phyloP scores from a whole-genome alignment of 164 flowering plant species.

The Malania oleifera region DNA sequence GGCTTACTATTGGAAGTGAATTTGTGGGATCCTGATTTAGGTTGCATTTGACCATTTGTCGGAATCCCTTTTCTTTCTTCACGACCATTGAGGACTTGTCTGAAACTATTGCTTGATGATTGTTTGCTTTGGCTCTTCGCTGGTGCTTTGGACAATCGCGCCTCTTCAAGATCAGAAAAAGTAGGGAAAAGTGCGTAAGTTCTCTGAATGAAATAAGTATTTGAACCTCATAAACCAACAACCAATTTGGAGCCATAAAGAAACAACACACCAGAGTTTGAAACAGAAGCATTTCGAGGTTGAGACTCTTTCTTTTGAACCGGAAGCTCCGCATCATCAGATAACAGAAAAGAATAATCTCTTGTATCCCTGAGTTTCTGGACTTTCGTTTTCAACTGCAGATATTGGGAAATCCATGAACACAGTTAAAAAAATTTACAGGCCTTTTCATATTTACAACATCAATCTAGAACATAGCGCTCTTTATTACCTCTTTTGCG shows the following conservation, averaged over 20 bases:
- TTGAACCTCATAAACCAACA: constrained; percentile 14
- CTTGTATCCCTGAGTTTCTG: constrained; percentile 66
- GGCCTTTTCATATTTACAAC: background rate
- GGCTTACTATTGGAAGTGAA: constrained; percentile 33
- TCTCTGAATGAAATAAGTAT: constrained; percentile 39
- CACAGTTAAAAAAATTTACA: background rate
- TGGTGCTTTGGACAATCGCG: constrained; percentile 41
- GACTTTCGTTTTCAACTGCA: constrained; percentile 50
- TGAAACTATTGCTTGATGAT: constrained; percentile 24
- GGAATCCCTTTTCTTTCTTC: constrained; percentile 38
- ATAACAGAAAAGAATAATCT: constrained; percentile 83
- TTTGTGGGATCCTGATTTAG: constrained; percentile 24
- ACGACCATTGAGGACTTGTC: constrained; percentile 22
- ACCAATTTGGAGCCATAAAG: constrained; percentile 5
- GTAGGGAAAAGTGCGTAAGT: constrained; percentile 60
- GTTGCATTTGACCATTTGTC: constrained; percentile 24
- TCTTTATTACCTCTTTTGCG: constrained; percentile 42
- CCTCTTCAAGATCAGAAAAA: constrained; percentile 76
- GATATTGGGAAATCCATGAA: background rate
- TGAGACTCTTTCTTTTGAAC: constrained; percentile 41
- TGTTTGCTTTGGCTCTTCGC: constrained; percentile 38
- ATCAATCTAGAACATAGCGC: background rate
- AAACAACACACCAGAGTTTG: constrained; percentile 51
- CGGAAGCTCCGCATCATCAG: constrained; percentile 76
- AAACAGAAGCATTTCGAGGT: constrained; percentile 30